These are phyloP conservation scores for Solanum lycopersicoides DNA, from an alignment of 257 asterid species.

Conservation along the genomic window DNA sequence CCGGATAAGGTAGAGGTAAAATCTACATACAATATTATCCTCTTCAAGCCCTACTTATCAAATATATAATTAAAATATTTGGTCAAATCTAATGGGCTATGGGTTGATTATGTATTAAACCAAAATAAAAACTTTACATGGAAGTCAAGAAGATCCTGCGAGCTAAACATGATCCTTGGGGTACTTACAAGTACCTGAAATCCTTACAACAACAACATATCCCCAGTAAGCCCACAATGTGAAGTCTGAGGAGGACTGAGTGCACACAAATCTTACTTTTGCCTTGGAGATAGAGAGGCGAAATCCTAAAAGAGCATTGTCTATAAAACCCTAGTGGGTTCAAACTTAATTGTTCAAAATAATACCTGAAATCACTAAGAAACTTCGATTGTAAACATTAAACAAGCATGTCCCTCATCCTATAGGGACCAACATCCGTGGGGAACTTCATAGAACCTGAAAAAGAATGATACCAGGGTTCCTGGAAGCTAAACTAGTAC, in stretches of 20 bases:
- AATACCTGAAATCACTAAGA: background rate
- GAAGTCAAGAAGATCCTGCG: background rate
- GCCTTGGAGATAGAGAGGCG: background rate
- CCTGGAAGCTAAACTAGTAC: background rate
- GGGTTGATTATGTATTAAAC: background rate
- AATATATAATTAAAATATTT: too few species aligned
- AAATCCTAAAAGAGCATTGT: background rate
- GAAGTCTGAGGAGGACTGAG: background rate
- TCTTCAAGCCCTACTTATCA: background rate
- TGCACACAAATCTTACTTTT: background rate
- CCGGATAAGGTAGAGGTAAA: background rate
- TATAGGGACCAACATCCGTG: background rate
- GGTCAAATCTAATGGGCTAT: background rate
- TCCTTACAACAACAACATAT: too few species aligned
- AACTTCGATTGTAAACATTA: background rate
- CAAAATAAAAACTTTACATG: background rate
- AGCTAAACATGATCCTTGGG: background rate
- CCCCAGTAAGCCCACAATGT: background rate
- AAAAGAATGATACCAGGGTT: background rate
- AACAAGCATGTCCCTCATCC: background rate
- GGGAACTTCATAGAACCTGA: background rate
- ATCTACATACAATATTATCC: too few species aligned
- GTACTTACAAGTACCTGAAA: background rate
- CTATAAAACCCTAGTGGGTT: background rate
- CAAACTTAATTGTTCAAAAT: background rate